Percentiles rank a stretch among this genome's conserved stretches.
These are phyloP conservation scores for Malus orientalis DNA, from an alignment of 306 rosid genomes.

Conservation along the genomic window DNA sequence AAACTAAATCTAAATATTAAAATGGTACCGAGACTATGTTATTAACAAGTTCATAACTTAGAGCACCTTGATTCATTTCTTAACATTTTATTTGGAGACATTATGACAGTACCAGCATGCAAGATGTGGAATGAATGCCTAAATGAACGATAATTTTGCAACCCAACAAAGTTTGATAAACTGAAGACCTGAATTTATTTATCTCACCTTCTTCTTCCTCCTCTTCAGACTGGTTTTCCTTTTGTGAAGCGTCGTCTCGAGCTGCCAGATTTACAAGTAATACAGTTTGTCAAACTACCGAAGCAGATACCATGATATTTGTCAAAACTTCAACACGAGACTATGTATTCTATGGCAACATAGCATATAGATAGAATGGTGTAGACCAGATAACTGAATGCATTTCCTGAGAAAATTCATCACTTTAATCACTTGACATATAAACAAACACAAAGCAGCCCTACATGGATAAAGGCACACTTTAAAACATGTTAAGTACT, in stretches of 20 bases:
- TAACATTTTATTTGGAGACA: not conserved
- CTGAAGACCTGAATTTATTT: not conserved
- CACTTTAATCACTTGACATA: not conserved
- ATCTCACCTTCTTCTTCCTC: constrained; percentile 20
- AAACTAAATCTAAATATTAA: constrained; percentile 8
- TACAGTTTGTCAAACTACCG: not conserved
- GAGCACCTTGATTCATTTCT: not conserved
- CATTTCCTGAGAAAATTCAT: not conserved
- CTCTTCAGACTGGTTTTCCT: constrained; percentile 10
- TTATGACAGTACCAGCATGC: not conserved
- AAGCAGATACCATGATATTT: not conserved
- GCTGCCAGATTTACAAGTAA: not conserved
- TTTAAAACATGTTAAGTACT: not conserved
- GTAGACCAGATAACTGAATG: not conserved
- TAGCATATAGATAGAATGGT: not conserved
- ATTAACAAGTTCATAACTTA: constrained; percentile 2
- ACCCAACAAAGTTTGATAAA: not conserved
- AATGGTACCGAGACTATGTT: not conserved
- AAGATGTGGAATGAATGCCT: not conserved
- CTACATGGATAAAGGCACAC: not conserved
- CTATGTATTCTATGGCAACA: not conserved
- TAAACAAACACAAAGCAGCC: not conserved
- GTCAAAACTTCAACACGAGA: not conserved
- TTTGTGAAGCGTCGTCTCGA: constrained; percentile 6
- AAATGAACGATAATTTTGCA: not conserved